Base-by-base conservation (phyloP, 2,329 filamentous ascomycete species). In the Penicillium sclerotigenum region DNA sequence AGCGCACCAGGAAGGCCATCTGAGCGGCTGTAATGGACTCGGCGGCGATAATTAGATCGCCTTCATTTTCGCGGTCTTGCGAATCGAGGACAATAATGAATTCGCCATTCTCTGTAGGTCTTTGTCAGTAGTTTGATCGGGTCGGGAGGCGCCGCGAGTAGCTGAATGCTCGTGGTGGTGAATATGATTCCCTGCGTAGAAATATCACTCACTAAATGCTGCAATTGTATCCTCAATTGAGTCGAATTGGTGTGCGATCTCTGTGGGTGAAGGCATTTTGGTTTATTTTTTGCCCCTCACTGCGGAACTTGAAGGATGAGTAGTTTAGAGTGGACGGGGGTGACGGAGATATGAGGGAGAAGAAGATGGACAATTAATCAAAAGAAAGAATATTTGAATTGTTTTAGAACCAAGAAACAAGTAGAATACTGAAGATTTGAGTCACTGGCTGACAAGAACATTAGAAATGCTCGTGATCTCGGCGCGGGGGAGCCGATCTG, bases 71-170 rank as follows among this genome's bases (percentile, higher is more conserved):
- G 75, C 94, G 92, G 60, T 87, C 85, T 62, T 91, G 86, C 65
- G 90, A 89, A 80, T 99, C 94, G 69, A 99, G 90, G 36, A 97
- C 93, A 59, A 99, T 86, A 72, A 99, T 88, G 82, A 97, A 97
- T 72, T 97, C 87, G 75, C 91, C 91, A 75, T 86, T 84, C 68
- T 81, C 87, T 90, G 38, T 52, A 59, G 52, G 55, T 49, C 54
- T 55, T 40, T 24, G 56, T 69, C 54, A 69, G 63, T 55, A 10
- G 20, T 29, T 37, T 53, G 20, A 16, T 20, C 26, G 13, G 16
- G 4, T 52, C 26, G 9, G n/a, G 16, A 34, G 20, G 14, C 33
- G 20, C 33, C 18, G 28, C 20, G 33, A 37, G 33, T 20, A 16
- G 26, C 26, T 36, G 16, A 2, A 48, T 37, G 45, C 26, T 49